These are phyloP conservation scores for Alternaria ventricosa DNA, from an alignment of 2,329 filamentous ascomycete genomes.

Conservation along the genomic window DNA sequence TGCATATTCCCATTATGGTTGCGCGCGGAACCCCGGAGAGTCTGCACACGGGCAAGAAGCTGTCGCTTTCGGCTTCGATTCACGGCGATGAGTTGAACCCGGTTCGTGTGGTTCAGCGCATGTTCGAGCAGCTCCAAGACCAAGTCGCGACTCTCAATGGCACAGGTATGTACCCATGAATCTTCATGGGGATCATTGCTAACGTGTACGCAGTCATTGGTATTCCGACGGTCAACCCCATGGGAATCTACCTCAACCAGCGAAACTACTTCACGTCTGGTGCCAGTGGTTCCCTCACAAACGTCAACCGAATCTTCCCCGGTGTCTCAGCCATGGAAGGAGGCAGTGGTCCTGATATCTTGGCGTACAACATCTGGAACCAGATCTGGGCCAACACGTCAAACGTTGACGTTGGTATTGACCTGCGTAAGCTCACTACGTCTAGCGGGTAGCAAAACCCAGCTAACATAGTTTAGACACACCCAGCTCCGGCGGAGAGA, in stretches of 20 bases:
- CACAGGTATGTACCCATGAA: conserved; percentile 32
- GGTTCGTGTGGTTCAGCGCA: conserved; percentile 46
- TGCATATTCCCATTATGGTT: conserved; percentile 49
- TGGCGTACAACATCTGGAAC: conserved; percentile 49
- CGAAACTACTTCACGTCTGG: conserved; percentile 47
- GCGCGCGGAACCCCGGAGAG: conserved; percentile 48
- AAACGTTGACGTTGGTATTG: conserved; percentile 50
- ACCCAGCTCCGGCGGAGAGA: conserved; percentile 45
- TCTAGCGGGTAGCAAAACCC: neutral
- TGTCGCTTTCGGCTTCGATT: conserved; percentile 48
- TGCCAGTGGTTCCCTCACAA: conserved; percentile 37
- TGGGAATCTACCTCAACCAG: conserved; percentile 50
- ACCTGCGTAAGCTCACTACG: conserved; percentile 30
- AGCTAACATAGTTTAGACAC: conserved; percentile 31
- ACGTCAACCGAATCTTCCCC: conserved; percentile 48
- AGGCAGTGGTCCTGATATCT: conserved; percentile 33
- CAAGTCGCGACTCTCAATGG: conserved; percentile 44
- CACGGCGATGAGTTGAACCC: conserved; percentile 51
- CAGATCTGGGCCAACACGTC: conserved; percentile 47
- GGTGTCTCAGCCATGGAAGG: conserved; percentile 33
- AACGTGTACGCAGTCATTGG: conserved; percentile 40
- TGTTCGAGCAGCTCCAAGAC: conserved; percentile 41
- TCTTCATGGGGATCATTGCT: neutral
- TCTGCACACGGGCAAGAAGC: conserved; percentile 44
- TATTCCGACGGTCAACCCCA: conserved; percentile 49